Percentiles rank a stretch among this genome's conserved stretches.
phyloP scores from a whole-genome alignment of 768 basidiomycete species.

The Mycena alexandri region DNA sequence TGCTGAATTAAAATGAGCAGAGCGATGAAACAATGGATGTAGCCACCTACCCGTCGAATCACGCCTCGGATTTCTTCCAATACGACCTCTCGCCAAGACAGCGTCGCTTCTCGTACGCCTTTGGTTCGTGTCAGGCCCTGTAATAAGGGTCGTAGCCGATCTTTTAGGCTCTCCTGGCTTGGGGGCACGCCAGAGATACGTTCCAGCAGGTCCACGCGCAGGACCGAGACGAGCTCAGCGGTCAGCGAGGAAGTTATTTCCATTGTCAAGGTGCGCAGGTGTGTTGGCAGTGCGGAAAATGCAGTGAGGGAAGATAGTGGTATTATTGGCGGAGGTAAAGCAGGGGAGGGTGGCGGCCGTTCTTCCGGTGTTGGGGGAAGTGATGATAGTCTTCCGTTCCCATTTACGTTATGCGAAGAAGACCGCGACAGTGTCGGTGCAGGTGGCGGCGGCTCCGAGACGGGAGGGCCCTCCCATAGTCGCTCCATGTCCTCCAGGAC shows the following conservation, averaged over 20 bases:
- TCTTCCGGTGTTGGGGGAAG: constrained; percentile 57
- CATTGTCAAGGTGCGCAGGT: constrained; percentile 76
- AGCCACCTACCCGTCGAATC: constrained; percentile 67
- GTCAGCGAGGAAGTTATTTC: constrained; percentile 85
- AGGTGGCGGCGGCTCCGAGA: constrained; percentile 14
- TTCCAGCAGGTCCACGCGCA: constrained; percentile 74
- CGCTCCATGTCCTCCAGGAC: constrained; percentile 77
- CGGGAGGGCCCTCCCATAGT: constrained; percentile 60
- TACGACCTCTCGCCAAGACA: constrained; percentile 79
- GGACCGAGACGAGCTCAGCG: constrained; percentile 78
- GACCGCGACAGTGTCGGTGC: constrained; percentile 29
- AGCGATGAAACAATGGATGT: constrained; percentile 3
- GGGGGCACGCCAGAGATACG: constrained; percentile 52
- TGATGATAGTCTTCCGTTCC: constrained; percentile 41
- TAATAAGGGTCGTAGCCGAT: constrained; percentile 78
- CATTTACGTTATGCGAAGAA: constrained; percentile 30
- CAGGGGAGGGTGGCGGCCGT: constrained; percentile 32
- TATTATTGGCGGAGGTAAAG: constrained; percentile 47
- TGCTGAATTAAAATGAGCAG: constrained; percentile 32
- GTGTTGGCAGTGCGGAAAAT: constrained; percentile 80
- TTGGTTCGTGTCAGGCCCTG: constrained; percentile 82
- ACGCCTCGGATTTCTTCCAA: constrained; percentile 69
- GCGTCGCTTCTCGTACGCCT: constrained; percentile 74
- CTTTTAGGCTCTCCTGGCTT: constrained; percentile 62
- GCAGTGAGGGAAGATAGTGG: constrained; percentile 78